Evolutionary conservation across 202 grass and related monocot genomes (phyloP).

Genomic region (Panicum virgatum): DNA sequence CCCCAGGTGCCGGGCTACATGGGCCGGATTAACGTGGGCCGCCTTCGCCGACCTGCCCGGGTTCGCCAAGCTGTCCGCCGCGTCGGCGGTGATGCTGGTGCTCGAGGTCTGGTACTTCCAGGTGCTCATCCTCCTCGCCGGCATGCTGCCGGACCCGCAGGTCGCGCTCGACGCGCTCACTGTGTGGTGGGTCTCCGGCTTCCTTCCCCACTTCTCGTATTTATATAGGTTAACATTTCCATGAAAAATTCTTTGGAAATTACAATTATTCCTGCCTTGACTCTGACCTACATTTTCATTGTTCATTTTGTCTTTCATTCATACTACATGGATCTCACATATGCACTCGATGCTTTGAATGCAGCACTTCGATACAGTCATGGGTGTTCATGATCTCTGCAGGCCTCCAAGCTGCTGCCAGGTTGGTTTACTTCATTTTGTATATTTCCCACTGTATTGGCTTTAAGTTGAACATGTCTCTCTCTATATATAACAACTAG

Average conservation of each 20-base stretch:
- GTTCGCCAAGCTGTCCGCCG: constrained; percentile 62
- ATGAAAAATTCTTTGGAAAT: not conserved
- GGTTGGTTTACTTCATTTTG: constrained; percentile 35
- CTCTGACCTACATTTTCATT: not conserved
- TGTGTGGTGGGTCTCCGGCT: constrained; percentile 46
- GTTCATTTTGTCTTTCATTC: not conserved
- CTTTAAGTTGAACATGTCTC: too few species aligned
- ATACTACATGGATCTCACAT: not conserved
- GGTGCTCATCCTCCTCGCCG: constrained; percentile 81
- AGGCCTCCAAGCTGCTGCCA: constrained; percentile 90
- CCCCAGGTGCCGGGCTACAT: constrained; percentile 56
- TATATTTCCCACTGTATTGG: not conserved
- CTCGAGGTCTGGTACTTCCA: constrained; percentile 96
- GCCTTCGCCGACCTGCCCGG: constrained; percentile 61
- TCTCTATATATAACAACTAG: too few species aligned
- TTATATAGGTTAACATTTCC: not conserved
- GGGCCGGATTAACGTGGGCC: constrained; percentile 83
- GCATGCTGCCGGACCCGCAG: constrained; percentile 76
- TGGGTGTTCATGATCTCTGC: constrained; percentile 96
- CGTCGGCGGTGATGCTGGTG: constrained; percentile 83
- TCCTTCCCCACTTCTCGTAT: too few species aligned
- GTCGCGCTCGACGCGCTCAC: constrained; percentile 82
- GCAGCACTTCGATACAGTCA: constrained; percentile 80
- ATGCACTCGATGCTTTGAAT: constrained; percentile 6
- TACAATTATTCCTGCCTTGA: not conserved